Percentiles rank a stretch among this genome's conserved stretches.
These are phyloP conservation scores for Astraeus odoratus DNA, from an alignment of 768 basidiomycete genomes.

Conservation along the genomic window DNA sequence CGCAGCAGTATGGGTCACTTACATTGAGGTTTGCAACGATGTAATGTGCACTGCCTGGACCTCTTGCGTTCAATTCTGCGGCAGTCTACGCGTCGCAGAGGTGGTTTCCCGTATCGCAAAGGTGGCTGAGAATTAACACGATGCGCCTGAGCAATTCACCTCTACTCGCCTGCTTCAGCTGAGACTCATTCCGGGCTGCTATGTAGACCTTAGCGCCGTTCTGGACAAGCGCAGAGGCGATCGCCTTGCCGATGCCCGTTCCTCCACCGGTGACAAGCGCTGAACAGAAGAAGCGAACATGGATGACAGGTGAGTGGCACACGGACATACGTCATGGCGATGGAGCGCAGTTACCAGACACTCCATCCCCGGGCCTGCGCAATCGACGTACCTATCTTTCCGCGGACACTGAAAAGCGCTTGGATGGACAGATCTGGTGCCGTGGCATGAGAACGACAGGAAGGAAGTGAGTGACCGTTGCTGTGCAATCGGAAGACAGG, in stretches of 20 bases:
- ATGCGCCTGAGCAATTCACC: not conserved
- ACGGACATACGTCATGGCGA: not conserved
- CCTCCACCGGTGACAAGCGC: constrained; percentile 81
- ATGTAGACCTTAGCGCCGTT: constrained; percentile 90
- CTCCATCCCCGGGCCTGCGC: not conserved
- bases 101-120: too few species aligned
- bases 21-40: constrained; percentile 71
- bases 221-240: constrained; percentile 73
- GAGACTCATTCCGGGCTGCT: constrained; percentile 74
- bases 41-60: constrained; percentile 60
- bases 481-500: too few species aligned
- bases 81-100: constrained; percentile 35
- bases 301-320: constrained; percentile 1
- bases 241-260: constrained; percentile 80
- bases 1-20: constrained; percentile 22
- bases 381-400: constrained; percentile 48
- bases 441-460: too few species aligned
- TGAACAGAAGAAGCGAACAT: constrained; percentile 19
- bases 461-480: not conserved
- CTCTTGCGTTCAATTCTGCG: constrained; percentile 52
- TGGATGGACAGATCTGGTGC: constrained; percentile 39
- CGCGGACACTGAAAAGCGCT: constrained; percentile 53
- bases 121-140: not conserved
- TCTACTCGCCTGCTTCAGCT: constrained; percentile 59
- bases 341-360: not conserved